Percentiles rank a stretch among this genome's conserved stretches.
Evolutionary conservation across 2,329 filamentous ascomycete genomes (phyloP).

Genomic region (Phialophora macrospora): DNA sequence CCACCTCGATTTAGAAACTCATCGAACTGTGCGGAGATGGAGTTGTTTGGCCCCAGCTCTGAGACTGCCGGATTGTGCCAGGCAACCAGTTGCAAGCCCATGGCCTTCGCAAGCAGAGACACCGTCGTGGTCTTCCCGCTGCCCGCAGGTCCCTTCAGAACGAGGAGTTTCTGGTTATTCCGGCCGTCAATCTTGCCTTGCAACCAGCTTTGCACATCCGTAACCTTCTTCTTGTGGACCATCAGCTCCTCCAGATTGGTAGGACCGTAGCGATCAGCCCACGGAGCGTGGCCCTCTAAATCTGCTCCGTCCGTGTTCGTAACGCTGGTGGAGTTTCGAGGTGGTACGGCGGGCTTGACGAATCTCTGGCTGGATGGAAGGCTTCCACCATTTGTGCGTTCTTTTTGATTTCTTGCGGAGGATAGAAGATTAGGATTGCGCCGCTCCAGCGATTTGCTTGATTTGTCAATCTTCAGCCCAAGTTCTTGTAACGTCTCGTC

Average conservation of each 20-base stretch:
- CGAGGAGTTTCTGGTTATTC: constrained; percentile 69
- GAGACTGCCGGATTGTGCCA: constrained; percentile 83
- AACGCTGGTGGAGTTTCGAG: constrained; percentile 8
- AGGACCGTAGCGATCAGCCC: constrained; percentile 85
- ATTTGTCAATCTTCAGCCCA: constrained; percentile 24
- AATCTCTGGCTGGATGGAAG: constrained; percentile 38
- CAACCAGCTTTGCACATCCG: constrained; percentile 83
- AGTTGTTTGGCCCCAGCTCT: constrained; percentile 64
- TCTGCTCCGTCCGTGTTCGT: not conserved
- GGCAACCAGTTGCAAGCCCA: constrained; percentile 78
- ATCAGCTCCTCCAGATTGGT: constrained; percentile 78
- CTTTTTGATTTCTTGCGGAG: constrained; percentile 5
- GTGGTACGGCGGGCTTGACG: constrained; percentile 23
- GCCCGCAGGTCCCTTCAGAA: constrained; percentile 89
- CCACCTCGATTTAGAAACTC: constrained; percentile 85
- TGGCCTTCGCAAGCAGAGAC: constrained; percentile 73
- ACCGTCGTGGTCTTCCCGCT: constrained; percentile 92
- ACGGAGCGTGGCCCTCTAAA: constrained; percentile 63
- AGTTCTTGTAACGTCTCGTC: constrained; percentile 49
- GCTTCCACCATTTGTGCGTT: constrained; percentile 25
- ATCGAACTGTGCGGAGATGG: constrained; percentile 80
- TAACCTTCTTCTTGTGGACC: constrained; percentile 92
- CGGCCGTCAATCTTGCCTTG: constrained; percentile 70
- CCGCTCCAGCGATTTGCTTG: constrained; percentile 19
- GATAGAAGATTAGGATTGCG: constrained; percentile 17